Base-by-base conservation (phyloP, 2,329 filamentous ascomycete genomes). In the Triangularia setosa region DNA sequence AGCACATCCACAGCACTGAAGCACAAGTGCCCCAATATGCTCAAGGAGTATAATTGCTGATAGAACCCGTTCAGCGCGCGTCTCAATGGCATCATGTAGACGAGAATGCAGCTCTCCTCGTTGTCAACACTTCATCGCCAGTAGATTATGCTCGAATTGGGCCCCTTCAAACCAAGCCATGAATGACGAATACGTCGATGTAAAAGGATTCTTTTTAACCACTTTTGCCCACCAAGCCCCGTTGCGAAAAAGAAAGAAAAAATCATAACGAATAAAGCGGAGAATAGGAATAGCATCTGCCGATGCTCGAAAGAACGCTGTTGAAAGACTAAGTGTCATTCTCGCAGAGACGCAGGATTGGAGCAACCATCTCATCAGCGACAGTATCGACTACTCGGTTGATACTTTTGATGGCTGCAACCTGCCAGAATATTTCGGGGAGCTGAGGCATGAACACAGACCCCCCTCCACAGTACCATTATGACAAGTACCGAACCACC, bases 111-210 rank as follows among this genome's bases (percentile, higher is more conserved):
- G 16, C n/a, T 53, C 62, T 40, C 59, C 52, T 25, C 23, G 24
- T 64, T 35, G 67, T 68, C 66, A 65, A 71, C 68, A 67, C 65
- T 68, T 71, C 69, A 61, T 71, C 69, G 65, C 68, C 63, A 66
- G 65, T 48, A 57, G 44, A 60, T 48, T 18, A 5, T 48, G 40
- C 40, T 48, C 40, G 40, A 21, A 5, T 18, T 2, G 40, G 18
- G n/a, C 8, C 40, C 40, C 6, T 21, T 14, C 40, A 48, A 18
- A 4, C n/a, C 40, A 23, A 9, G n/a, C 6, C n/a, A 48, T 18
- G n/a, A 48, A 48, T 9, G 40, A 9, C 40, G n/a, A 8, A 5
- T 9, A 21, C 18, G n/a, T 18, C 40, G 12, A 8, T 3, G n/a
- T 21, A 21, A 48, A 21, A 48, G n/a, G 18, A 48, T 48, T 21